Evolutionary conservation across 2,329 filamentous ascomycete genomes (phyloP).

Genomic region (Acephala macrosclerotiorum): DNA sequence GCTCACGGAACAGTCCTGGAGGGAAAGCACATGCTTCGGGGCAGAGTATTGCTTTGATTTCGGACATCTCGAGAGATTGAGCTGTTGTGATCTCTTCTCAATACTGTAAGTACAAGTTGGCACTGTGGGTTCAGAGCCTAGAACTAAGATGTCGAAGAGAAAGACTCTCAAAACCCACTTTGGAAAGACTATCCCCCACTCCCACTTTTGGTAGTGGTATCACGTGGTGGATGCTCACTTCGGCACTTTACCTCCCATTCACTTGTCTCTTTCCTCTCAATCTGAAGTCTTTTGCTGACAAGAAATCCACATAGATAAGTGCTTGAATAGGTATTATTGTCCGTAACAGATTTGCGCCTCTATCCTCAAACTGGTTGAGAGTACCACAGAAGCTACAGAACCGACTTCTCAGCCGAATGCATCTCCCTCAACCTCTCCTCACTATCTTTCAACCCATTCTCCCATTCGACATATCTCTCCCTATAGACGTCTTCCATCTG

Average conservation of each 20-base stretch:
- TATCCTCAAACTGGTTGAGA: no score
- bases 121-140: background rate
- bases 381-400: background rate
- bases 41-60: constrained; percentile 23
- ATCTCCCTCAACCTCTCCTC: constrained; percentile 21
- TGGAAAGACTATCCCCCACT: constrained; percentile 7
- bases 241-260: background rate
- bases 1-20: constrained; percentile 17
- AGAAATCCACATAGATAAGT: no score
- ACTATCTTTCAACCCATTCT: constrained; percentile 5
- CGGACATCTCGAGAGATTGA: constrained; percentile 10
- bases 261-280: no score
- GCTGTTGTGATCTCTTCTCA: background rate
- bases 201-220: constrained; percentile 12
- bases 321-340: no score
- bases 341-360: no score
- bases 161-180: background rate
- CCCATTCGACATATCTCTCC: constrained; percentile 17
- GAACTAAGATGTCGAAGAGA: background rate
- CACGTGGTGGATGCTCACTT: constrained; percentile 1
- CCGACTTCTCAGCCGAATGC: constrained; percentile 11
- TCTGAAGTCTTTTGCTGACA: no score
- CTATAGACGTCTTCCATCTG: constrained; percentile 10
- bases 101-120: background rate
- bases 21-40: constrained; percentile 21